Conservation (phyloP, 352 stramenopile genomes). For the Globisporangium irregulare region DNA sequence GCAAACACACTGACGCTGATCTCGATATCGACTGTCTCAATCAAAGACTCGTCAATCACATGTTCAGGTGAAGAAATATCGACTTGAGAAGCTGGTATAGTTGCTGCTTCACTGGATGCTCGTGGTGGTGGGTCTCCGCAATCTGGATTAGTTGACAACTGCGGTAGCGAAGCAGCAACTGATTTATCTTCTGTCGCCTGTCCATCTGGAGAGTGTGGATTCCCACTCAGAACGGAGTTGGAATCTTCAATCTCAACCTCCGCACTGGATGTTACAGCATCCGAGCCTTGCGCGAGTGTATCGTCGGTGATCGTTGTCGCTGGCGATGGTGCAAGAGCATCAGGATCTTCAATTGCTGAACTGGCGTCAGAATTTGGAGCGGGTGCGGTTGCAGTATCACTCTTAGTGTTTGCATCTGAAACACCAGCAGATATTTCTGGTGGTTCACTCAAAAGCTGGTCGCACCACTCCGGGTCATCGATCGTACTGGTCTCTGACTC, state of each 20-base stretch:
- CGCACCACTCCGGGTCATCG: background rate
- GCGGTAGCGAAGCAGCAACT: background rate
- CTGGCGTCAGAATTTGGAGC: background rate
- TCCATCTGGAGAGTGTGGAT: background rate
- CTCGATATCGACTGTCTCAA: background rate
- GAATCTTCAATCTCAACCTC: background rate
- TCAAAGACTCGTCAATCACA: background rate
- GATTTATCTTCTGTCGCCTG: background rate
- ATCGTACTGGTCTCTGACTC: background rate
- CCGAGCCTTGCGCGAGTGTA: background rate
- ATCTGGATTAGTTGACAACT: background rate
- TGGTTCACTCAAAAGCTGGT: background rate
- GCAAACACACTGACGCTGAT: background rate
- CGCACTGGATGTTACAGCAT: background rate
- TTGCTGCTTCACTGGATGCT: background rate
- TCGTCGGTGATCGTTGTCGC: background rate
- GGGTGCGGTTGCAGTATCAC: background rate
- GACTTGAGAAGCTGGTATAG: background rate
- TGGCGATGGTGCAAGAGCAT: background rate
- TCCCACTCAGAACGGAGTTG: background rate
- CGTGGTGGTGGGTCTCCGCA: no score
- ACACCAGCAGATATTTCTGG: background rate
- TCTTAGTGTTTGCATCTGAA: background rate
- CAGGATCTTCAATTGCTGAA: background rate
- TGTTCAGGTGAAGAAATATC: no score